Evolutionary conservation across 768 basidiomycete genomes (phyloP), one percentile per base, ranked within the genome.

Genomic region (Suillus spraguei): DNA sequence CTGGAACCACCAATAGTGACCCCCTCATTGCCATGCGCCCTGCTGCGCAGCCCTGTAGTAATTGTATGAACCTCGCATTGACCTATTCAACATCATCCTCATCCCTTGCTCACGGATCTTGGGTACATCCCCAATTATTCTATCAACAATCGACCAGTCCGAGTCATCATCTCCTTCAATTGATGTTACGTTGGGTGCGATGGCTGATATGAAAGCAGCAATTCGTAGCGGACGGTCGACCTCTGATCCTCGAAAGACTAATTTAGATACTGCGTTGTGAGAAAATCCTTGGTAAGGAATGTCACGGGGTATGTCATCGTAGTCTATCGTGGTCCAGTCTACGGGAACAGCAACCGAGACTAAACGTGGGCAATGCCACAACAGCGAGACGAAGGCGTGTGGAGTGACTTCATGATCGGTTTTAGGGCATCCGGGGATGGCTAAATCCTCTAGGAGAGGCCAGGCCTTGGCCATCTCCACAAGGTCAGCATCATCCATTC

Each of bases 171-270:
- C n/a, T n/a, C n/a, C n/a, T n/a, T n/a, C n/a, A n/a, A n/a, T n/a
- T n/a, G n/a, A n/a, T n/a, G n/a, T n/a, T 1, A 76, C 0, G 1
- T 76, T 74, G 2, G 73, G 73, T 1, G 73, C 74, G 32, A 74
- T 65, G 0, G 69, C 68, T n/a, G 73, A 75, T n/a, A 74, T 9
- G 22, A 72, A 74, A 2, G 66, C 60, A 0, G 73, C 73, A 13
- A 74, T 28, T 2, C 5, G 2, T 54, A 6, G 17, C 22, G 33
- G 33, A 38, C 28, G 2, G 3, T 17, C 2, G 8, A 61, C 28
- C 5, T 0, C n/a, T 17, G 60, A 39, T 14, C 20, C 32, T 7
- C 9, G 22, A 10, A 59, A 61, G 17, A 22, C 5, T 9, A 8
- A 14, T 0, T 1, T 4, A 4, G 47, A 39, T 53, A 61, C 17